Base-by-base conservation (phyloP, 2,329 filamentous ascomycete genomes). In the Fusarium compactum region DNA sequence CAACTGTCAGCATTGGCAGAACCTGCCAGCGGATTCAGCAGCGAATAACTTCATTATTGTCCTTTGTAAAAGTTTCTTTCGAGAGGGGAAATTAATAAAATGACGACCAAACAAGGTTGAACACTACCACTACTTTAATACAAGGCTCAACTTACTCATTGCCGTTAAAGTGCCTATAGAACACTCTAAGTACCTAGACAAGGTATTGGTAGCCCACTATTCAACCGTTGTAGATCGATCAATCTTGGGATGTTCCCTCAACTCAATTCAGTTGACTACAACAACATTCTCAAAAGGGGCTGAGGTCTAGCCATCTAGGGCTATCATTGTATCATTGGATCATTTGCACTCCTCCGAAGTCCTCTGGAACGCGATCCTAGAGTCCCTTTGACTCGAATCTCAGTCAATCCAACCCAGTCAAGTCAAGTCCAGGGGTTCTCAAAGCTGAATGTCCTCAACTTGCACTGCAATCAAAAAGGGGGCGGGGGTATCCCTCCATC, bases 1-100 rank as follows among this genome's bases (percentile, higher is more conserved):
- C 68, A 61, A 69, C 63, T 65, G 67, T 71, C 67, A 70, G 68
- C 67, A 65, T 71, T 70, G 68, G 68, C 67, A 48, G 60, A 64
- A 57, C 43, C 56, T 44, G 29, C 58, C 46, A 41, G 40, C 38
- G 38, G 18, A 45, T 15, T 29, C 25, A 32, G 46, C 9, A 52
- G 32, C 32, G 20, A 25, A 52, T n/a, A 27, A 27, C 20, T 34
- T 32, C 15, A 52, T 52, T 16, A 41, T 24, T 40, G 22, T 34
- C 18, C 34, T 38, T 38, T 18, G 29, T 41, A 11, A 18, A 16
- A 52, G n/a, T 20, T 40, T n/a, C 38, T 64, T 40, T 43, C n/a
- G 27, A 44, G 24, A 32, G 34, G 16, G 18, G 48, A 38, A 51
- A 38, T 38, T n/a, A n/a, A 15, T 16, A 15, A 20, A 18, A 20